phyloP scores from a whole-genome alignment of 495 filamentous ascomycete genomes.

The Paragyromitra xinjiangensis region DNA sequence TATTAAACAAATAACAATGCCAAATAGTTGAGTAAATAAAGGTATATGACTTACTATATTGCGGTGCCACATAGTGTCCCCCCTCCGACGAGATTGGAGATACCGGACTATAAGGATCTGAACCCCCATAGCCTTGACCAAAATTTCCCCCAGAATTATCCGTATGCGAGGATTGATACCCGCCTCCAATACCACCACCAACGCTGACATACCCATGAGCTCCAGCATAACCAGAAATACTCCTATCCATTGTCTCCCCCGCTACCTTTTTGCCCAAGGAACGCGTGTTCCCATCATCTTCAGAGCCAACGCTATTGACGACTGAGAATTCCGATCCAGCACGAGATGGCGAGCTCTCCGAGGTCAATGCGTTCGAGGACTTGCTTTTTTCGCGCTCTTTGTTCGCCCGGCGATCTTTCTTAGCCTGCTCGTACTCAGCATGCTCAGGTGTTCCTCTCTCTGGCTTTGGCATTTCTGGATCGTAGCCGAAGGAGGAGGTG shows the following conservation, averaged over 20 bases:
- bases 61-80: slow-evolving; percentile 32
- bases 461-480: slow-evolving; percentile 47
- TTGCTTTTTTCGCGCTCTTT: slow-evolving; percentile 29
- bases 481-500: slow-evolving; percentile 41
- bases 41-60: slow-evolving; percentile 34
- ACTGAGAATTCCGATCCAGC: slow-evolving; percentile 45
- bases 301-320: slow-evolving; percentile 33
- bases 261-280: slow-evolving; percentile 15
- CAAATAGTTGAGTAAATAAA: slow-evolving; percentile 10
- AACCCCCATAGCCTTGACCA: slow-evolving; percentile 19
- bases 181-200: slow-evolving; percentile 24
- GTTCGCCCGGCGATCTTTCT: slow-evolving; percentile 48
- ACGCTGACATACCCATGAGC: slow-evolving; percentile 32
- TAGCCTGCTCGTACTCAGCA: slow-evolving; percentile 54
- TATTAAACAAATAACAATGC: slow-evolving; percentile 8
- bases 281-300: slow-evolving; percentile 31
- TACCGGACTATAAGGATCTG: slow-evolving; percentile 44
- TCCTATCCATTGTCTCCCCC: slow-evolving; percentile 26
- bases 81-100: slow-evolving; percentile 38
- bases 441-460: slow-evolving; percentile 53
- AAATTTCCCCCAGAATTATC: slow-evolving; percentile 35
- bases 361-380: slow-evolving; percentile 23
- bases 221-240: slow-evolving; percentile 39
- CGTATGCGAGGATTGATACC: slow-evolving; percentile 37
- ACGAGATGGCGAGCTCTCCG: slow-evolving; percentile 41